Conservation (phyloP, 2,329 filamentous ascomycete species). For the Paecilomyces sp. region DNA sequence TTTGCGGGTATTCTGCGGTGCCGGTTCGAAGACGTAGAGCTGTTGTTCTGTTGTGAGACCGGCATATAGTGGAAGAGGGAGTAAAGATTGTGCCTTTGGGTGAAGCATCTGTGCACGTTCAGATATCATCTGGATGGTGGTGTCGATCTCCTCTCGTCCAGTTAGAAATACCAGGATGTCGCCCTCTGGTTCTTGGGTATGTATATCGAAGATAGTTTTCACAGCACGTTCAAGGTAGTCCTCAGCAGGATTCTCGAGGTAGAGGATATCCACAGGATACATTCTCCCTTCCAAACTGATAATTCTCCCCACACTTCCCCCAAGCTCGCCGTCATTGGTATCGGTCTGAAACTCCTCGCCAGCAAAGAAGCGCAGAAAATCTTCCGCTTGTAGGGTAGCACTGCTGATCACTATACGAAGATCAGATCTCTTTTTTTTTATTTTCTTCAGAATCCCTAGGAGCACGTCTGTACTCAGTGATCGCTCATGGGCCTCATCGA, state of each 20-base stretch:
- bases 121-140: conserved; percentile 67
- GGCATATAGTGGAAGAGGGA: conserved; percentile 77
- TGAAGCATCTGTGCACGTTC: conserved; percentile 62
- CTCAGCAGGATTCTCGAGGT: conserved; percentile 68
- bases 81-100: conserved; percentile 52
- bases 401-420: conserved; percentile 86
- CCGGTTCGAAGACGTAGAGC: conserved; percentile 86
- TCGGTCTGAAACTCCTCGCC: conserved; percentile 34
- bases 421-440: conserved; percentile 70
- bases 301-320: conserved; percentile 53
- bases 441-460: conserved; percentile 85
- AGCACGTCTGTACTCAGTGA: conserved; percentile 89
- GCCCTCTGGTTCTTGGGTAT: conserved; percentile 69
- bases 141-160: conserved; percentile 87
- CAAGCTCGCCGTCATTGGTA: conserved; percentile 24
- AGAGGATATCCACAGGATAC: conserved; percentile 82
- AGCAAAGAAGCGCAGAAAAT: conserved; percentile 73
- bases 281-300: conserved; percentile 81
- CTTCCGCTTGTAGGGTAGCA: conserved; percentile 84
- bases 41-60: conserved; percentile 86
- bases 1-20: conserved; percentile 76
- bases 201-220: conserved; percentile 79
- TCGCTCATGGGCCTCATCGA: conserved; percentile 93
- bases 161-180: conserved; percentile 90
- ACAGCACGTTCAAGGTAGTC: conserved; percentile 82